phyloP scores from a whole-genome alignment of 176 grass and related monocot genomes.

The Melocanna baccifera region DNA sequence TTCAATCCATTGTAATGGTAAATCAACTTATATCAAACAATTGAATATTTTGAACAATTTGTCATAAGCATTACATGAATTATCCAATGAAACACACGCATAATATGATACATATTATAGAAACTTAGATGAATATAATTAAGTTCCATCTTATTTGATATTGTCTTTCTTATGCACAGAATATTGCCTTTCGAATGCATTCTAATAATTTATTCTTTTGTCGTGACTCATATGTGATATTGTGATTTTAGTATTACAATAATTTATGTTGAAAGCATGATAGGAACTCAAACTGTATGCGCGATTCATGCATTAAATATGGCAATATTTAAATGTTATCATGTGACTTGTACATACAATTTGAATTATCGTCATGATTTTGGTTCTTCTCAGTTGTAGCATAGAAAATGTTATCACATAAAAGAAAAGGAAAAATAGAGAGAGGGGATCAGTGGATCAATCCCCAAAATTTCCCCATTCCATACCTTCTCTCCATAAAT shows the following conservation, averaged over 20 bases:
- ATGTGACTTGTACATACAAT: neutral
- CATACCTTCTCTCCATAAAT: too few species aligned
- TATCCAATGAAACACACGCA: neutral
- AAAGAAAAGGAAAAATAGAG: too few species aligned
- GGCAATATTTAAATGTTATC: neutral
- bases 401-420: neutral
- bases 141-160: conserved; percentile 4
- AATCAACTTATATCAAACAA: neutral
- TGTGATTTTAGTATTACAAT: conserved; percentile 13
- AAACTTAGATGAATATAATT: neutral
- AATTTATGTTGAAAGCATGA: conserved; percentile 27
- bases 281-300: neutral
- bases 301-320: neutral
- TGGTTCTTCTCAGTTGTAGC: conserved; percentile 15
- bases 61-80: conserved; percentile 16
- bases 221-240: neutral
- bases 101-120: neutral
- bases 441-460: too few species aligned
- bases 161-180: neutral
- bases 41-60: conserved; percentile 17
- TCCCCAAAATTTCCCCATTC: too few species aligned
- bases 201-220: conserved; percentile 5
- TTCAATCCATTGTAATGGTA: neutral
- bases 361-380: conserved; percentile 14
- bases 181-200: neutral